Base-by-base conservation (phyloP, 495 filamentous ascomycete genomes). In the Talaromyces adpressus region DNA sequence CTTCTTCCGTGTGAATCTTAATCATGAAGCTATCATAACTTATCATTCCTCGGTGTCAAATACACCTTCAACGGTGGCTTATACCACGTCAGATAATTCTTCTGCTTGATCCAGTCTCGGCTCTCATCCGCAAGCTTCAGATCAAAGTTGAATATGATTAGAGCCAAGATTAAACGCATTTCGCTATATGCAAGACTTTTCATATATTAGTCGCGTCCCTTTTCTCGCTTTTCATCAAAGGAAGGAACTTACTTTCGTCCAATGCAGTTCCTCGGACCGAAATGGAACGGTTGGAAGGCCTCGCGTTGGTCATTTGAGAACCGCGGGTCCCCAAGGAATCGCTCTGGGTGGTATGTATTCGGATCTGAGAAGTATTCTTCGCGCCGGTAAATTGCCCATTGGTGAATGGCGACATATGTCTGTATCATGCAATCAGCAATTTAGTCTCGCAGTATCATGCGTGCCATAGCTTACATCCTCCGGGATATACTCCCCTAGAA, bases 241-340 rank as follows among this genome's bases (percentile, higher is more conserved):
- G 25, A 9, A 39, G 41, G 14, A 12, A 77, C 82, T 70, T 69
- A 86, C 83, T 81, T 82, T 66, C 75, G 72, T 29, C 86, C 87
- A 36, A 88, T 73, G 62, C 86, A 89, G 65, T 86, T 84, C 20
- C 87, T 70, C 1, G 81, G 77, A 0, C 87, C 87, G 29, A 81
- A 27, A 29, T 77, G 76, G 61, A 89, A 90, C 1, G 86, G 84
- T 64, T 83, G 78, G 23, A 81, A 67, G 7, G 76, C 77, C 12
- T 74, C 72, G n/a, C 70, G 66, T 9, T 73, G 67, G 62, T 85
- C 84, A 25, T 75, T 71, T n/a, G 62, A 66, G 65, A 73, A 83
- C 8, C 47, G 12, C 3, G 64, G 7, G 49, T 68, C 66, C 0
- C 68, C 73, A 3, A 81, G 57, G 54, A 80, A 87, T 14, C 83